Evolutionary conservation across 2,329 filamentous ascomycete species (phyloP).

Genomic region (Xylariaceae sp.): DNA sequence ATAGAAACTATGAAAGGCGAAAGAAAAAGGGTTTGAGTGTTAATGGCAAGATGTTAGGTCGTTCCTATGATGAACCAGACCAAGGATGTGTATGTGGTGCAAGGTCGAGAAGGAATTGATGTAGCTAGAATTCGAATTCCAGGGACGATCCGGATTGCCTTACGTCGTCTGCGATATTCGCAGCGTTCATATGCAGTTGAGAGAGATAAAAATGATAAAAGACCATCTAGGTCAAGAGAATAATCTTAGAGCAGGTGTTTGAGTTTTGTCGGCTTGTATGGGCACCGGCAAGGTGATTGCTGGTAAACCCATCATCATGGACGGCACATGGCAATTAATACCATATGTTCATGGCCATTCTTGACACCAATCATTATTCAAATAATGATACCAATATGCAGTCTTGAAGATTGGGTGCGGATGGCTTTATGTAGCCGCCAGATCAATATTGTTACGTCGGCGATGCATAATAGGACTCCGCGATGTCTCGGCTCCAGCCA

Average conservation of each 20-base stretch:
- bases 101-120: constrained; percentile 54
- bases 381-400: not conserved
- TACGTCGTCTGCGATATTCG: constrained; percentile 54
- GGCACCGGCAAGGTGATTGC: not conserved
- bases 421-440: not conserved
- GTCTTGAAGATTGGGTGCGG: not conserved
- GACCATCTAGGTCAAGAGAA: not conserved
- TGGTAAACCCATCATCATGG: not conserved
- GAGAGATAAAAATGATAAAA: constrained; percentile 11
- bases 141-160: constrained; percentile 68
- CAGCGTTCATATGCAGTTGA: constrained; percentile 33
- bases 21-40: constrained; percentile 53
- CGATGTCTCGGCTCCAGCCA: not conserved
- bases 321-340: not conserved
- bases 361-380: not conserved
- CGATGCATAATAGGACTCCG: not conserved
- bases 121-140: constrained; percentile 43
- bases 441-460: not conserved
- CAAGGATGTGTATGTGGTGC: constrained; percentile 51
- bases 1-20: constrained; percentile 32
- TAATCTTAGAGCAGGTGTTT: too few species aligned
- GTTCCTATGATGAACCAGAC: constrained; percentile 63
- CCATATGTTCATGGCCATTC: not conserved
- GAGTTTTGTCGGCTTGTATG: too few species aligned
- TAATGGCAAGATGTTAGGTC: constrained; percentile 61